These are phyloP conservation scores for Didymosphaeria variabile DNA, from an alignment of 2,329 filamentous ascomycete species.

Conservation along the genomic window DNA sequence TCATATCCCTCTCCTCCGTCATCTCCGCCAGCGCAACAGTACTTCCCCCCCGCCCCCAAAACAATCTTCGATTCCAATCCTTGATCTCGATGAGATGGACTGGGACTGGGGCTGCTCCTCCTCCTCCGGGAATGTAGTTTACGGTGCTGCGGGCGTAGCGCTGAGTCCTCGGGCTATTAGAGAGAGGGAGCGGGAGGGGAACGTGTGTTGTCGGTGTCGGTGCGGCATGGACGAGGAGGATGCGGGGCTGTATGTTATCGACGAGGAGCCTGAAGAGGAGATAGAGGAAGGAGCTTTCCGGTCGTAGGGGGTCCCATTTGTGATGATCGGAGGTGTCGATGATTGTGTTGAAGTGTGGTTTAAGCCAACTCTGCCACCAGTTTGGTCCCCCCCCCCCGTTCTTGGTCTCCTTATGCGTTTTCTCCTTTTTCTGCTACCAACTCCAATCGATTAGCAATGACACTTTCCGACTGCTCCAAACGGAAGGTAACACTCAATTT, in stretches of 20 bases:
- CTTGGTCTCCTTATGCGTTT: too few relatives aligned
- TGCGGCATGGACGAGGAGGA: not conserved
- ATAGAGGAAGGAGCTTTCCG: not conserved
- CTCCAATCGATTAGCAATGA: not conserved
- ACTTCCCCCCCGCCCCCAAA: not conserved
- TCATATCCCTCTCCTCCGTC: conserved; percentile 5
- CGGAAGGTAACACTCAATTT: not conserved
- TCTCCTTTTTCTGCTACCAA: too few relatives aligned
- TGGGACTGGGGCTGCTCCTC: conserved; percentile 19
- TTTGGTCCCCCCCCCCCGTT: too few relatives aligned
- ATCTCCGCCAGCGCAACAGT: not conserved
- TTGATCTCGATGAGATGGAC: conserved; percentile 14
- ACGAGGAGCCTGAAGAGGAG: conserved; percentile 5
- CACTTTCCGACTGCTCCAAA: not conserved
- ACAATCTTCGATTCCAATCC: not conserved
- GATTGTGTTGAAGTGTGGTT: too few relatives aligned
- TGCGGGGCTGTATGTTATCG: conserved; percentile 8
- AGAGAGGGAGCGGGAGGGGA: not conserved
- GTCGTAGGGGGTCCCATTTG: too few relatives aligned
- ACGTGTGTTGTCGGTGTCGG: conserved; percentile 16
- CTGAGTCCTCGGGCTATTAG: conserved; percentile 20
- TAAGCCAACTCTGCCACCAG: too few relatives aligned
- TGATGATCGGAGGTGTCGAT: too few relatives aligned
- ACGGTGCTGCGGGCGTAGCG: conserved; percentile 26
- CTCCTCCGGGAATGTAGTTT: conserved; percentile 15